These are phyloP conservation scores for Colletotrichum musae DNA, from an alignment of 2,329 filamentous ascomycete species.

Conservation along the genomic window DNA sequence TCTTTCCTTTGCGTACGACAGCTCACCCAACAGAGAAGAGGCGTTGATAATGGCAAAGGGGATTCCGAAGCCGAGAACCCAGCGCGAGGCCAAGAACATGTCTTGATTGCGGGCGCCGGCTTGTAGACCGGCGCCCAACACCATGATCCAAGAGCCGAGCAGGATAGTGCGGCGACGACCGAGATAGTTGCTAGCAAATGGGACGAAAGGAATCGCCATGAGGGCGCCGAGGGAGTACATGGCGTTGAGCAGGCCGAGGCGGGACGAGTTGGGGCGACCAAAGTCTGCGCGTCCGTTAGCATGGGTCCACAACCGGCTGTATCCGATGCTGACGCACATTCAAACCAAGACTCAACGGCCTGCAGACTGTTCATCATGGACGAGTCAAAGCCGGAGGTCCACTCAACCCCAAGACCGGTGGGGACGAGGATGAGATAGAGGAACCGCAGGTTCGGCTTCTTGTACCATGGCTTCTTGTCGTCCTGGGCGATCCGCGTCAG, in stretches of 20 bases:
- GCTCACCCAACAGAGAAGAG: constrained; percentile 65
- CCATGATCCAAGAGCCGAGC: constrained; percentile 50
- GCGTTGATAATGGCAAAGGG: constrained; percentile 66
- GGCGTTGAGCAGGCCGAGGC: constrained; percentile 53
- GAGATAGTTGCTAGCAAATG: constrained; percentile 49
- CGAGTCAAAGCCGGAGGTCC: constrained; percentile 60
- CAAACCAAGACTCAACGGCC: constrained; percentile 55
- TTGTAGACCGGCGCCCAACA: constrained; percentile 51
- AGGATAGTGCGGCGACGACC: constrained; percentile 51
- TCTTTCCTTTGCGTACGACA: constrained; percentile 68
- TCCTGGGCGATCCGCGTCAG: constrained; percentile 53
- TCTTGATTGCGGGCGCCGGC: constrained; percentile 52
- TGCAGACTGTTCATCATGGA: constrained; percentile 62
- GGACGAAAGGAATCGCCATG: constrained; percentile 49
- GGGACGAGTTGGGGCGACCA: constrained; percentile 54
- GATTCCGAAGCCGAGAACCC: constrained; percentile 68
- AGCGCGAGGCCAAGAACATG: constrained; percentile 68
- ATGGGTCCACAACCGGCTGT: not conserved
- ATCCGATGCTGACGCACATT: constrained; percentile 45
- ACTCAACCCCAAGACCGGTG: constrained; percentile 57
- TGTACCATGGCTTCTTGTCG: constrained; percentile 55
- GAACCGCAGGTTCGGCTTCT: constrained; percentile 55
- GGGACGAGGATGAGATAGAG: constrained; percentile 58
- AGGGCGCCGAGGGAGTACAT: constrained; percentile 65
- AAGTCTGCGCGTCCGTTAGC: constrained; percentile 50